Evolutionary conservation across 2,329 filamentous ascomycete genomes (phyloP), one percentile per base, ranked within the genome.

Genomic region (Curvularia eragrostidis): DNA sequence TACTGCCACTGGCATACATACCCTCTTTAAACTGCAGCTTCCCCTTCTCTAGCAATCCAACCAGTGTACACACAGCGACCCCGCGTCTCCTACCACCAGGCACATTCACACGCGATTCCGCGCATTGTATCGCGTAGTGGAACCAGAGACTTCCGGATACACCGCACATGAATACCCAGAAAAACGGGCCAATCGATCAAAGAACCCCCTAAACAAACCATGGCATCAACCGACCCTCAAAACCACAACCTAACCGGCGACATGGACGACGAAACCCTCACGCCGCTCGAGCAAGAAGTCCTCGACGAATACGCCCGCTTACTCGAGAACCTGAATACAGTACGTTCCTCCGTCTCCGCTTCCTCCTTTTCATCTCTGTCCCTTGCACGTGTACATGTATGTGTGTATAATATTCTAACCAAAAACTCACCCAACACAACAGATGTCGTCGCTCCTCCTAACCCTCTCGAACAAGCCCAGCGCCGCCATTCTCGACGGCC

Each of bases 221-320:
- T 13, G 39, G 71, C 68, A 65, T 56, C 69, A 2, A 62, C 64
- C 8, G 52, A 65, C 42, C 24, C 57, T 26, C 38, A 44, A 53
- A 55, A 62, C 32, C 46, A 56, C 3, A 56, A 56, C 24, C 54
- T 65, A 13, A 54, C 60, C 0, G 32, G 50, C 15, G 46, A 19
- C 12, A 23, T 23, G 12, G 38, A 24, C 50, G 59, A 67, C 12
- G 77, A 79, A 41, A 70, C 62, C 10, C 75, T 97, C 61, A 85
- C 89, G 0, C 89, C 92, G 4, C 85, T 96, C 7, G 93, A 99
- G 80, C 93, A 97, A 77, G 92, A 98, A 74, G 90, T 99, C 1
- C 83, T 99, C 1, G 93, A 98, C 61, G 95, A 99, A 78, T 99
- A 99, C 73, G 88, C 94, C 66, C 85, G 89, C 13, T 80, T 99